Conservation (phyloP, 257 asterid genomes). For the Phtheirospermum japonicum region DNA sequence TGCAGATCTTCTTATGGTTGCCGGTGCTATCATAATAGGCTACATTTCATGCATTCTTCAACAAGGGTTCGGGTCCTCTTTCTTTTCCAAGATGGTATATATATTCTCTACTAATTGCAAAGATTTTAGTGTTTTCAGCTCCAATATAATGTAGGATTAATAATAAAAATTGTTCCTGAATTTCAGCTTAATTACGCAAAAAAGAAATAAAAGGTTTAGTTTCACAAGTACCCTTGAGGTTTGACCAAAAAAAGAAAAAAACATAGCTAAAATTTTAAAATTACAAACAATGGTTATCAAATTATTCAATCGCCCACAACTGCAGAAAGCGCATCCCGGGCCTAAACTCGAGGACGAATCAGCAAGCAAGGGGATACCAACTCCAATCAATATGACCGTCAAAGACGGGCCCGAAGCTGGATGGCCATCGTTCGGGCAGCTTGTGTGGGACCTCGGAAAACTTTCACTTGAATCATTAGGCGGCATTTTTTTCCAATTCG, state of each 20-base stretch:
- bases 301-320: conserved; percentile 7
- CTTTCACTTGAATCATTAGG: conserved; percentile 58
- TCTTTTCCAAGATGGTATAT: conserved; percentile 53
- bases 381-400: conserved; percentile 36
- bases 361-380: conserved; percentile 43
- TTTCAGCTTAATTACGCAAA: too few relatives aligned
- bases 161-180: too few relatives aligned
- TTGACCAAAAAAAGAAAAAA: too few relatives aligned
- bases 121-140: too few relatives aligned
- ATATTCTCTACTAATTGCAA: background rate
- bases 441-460: conserved; percentile 63
- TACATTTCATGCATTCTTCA: conserved; percentile 72
- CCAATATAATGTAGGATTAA: too few relatives aligned
- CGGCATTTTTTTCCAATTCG: conserved; percentile 39
- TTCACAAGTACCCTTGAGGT: too few relatives aligned
- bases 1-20: conserved; percentile 87
- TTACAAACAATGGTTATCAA: background rate
- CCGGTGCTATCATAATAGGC: conserved; percentile 79
- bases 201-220: too few relatives aligned
- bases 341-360: conserved; percentile 38
- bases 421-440: conserved; percentile 93
- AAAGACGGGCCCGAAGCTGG: conserved; percentile 72
- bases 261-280: too few relatives aligned
- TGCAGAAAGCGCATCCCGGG: conserved; percentile 50
- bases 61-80: conserved; percentile 83